These are phyloP conservation scores for Austroboletus olivaceoglutinosus DNA, from an alignment of 1,284 basidiomycete genomes.

Conservation along the genomic window DNA sequence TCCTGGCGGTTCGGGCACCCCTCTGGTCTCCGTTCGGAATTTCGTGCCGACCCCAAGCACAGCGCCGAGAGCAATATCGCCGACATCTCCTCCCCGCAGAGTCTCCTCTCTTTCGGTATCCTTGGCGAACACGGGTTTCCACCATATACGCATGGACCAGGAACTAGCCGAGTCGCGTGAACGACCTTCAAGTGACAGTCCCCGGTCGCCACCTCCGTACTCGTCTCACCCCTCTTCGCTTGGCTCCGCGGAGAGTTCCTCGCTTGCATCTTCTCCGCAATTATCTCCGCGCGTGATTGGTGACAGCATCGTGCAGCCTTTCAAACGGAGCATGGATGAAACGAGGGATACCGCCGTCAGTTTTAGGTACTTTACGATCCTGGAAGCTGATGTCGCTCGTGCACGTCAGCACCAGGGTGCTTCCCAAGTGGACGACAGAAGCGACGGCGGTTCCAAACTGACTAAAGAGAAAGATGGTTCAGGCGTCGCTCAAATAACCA, in stretches of 20 bases:
- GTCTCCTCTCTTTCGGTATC: constrained; percentile 69
- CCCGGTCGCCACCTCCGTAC: constrained; percentile 33
- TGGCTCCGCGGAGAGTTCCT: constrained; percentile 28
- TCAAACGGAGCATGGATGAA: constrained; percentile 60
- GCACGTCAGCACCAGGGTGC: constrained; percentile 24
- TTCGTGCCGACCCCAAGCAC: constrained; percentile 53
- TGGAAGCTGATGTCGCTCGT: constrained; percentile 56
- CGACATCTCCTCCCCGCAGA: constrained; percentile 31
- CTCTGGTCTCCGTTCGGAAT: constrained; percentile 41
- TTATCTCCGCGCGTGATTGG: constrained; percentile 32
- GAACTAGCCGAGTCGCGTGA: constrained; percentile 10
- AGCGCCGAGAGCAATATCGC: constrained; percentile 37
- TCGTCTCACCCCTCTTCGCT: constrained; percentile 35
- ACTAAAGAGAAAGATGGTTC: constrained; percentile 11
- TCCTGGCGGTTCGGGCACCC: constrained; percentile 18
- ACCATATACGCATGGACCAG: constrained; percentile 41
- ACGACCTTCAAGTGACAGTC: constrained; percentile 16
- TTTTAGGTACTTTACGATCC: constrained; percentile 58
- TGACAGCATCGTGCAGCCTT: constrained; percentile 40
- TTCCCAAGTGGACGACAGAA: constrained; percentile 14
- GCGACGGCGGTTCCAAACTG: constrained; percentile 15
- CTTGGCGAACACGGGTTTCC: constrained; percentile 57
- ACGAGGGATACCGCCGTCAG: constrained; percentile 63
- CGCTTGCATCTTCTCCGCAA: constrained; percentile 35
- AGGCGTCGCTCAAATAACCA: constrained; percentile 11